phyloP scores from a whole-genome alignment of 768 basidiomycete species.

The Suillus tomentosus region DNA sequence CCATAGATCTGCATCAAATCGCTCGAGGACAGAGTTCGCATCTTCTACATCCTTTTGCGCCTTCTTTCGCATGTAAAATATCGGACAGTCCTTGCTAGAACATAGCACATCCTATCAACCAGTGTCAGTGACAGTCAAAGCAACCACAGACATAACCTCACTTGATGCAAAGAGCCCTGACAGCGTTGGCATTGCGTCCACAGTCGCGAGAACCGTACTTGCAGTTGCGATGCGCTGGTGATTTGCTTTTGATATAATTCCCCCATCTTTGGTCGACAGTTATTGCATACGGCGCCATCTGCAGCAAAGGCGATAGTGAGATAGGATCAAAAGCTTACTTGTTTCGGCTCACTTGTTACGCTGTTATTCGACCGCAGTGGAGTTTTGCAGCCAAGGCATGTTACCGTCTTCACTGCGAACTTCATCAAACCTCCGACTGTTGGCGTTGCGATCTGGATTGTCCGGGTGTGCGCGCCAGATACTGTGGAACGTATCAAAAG shows the following conservation, averaged over 20 bases:
- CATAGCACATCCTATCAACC: slow-evolving; percentile 85
- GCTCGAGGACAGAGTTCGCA: slow-evolving; percentile 70
- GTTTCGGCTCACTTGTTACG: slow-evolving; percentile 51
- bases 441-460: slow-evolving; percentile 95
- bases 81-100: slow-evolving; percentile 96
- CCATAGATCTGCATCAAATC: slow-evolving; percentile 82
- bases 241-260: slow-evolving; percentile 95
- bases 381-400: slow-evolving; percentile 95
- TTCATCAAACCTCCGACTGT: slow-evolving; percentile 98
- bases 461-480: slow-evolving; percentile 92
- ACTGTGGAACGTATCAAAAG: slow-evolving; percentile 49
- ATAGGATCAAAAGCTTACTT: neutral
- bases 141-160: slow-evolving; percentile 26
- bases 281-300: slow-evolving; percentile 95
- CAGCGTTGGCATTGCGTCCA: slow-evolving; percentile 99
- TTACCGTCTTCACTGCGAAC: slow-evolving; percentile 94
- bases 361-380: slow-evolving; percentile 79
- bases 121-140: slow-evolving; percentile 5
- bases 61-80: slow-evolving; percentile 98
- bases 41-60: slow-evolving; percentile 98
- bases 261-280: slow-evolving; percentile 81
- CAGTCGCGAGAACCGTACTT: slow-evolving; percentile 89
- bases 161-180: slow-evolving; percentile 97
- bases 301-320: slow-evolving; percentile 12
- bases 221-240: slow-evolving; percentile 67